A percentile compares a stretch with the other conserved stretches of the same genome.
phyloP scores from a whole-genome alignment of 345 rosid genomes.

The Boechera stricta region DNA sequence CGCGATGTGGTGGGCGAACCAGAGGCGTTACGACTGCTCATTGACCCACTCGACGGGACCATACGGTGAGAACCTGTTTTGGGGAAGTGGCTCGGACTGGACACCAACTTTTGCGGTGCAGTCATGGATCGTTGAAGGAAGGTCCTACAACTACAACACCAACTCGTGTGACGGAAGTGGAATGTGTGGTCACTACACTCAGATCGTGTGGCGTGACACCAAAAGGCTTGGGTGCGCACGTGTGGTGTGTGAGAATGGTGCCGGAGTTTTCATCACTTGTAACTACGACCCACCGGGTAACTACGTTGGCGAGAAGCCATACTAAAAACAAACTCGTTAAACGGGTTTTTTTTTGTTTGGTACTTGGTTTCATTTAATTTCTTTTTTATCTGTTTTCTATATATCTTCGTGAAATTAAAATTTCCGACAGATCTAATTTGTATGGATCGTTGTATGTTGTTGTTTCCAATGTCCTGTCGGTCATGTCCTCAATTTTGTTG shows the following conservation, averaged over 20 bases:
- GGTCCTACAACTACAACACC: constrained; percentile 55
- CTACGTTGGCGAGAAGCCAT: constrained; percentile 84
- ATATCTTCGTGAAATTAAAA: constrained; percentile 31
- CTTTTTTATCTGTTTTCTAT: constrained; percentile 20
- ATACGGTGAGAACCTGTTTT: constrained; percentile 89
- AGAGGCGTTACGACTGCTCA: constrained; percentile 68
- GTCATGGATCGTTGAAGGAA: constrained; percentile 75
- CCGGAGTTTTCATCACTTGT: constrained; percentile 85
- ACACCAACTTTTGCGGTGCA: constrained; percentile 66
- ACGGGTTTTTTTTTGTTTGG: neutral
- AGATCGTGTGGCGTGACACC: constrained; percentile 77
- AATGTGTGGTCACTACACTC: constrained; percentile 93
- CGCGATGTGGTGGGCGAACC: constrained; percentile 67
- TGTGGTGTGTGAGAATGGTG: constrained; percentile 54
- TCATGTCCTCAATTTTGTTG: neutral
- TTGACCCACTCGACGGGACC: constrained; percentile 79
- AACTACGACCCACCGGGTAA: constrained; percentile 98
- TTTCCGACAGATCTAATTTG: constrained; percentile 33
- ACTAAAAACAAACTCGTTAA: constrained; percentile 44
- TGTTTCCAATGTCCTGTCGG: neutral
- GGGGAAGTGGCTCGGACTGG: constrained; percentile 92
- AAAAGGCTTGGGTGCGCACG: constrained; percentile 74
- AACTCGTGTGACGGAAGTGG: constrained; percentile 62
- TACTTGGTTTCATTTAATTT: constrained; percentile 24
- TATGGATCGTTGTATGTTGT: constrained; percentile 13